Evolutionary conservation across 768 basidiomycete genomes (phyloP).

Genomic region (Hortiboletus campestris): DNA sequence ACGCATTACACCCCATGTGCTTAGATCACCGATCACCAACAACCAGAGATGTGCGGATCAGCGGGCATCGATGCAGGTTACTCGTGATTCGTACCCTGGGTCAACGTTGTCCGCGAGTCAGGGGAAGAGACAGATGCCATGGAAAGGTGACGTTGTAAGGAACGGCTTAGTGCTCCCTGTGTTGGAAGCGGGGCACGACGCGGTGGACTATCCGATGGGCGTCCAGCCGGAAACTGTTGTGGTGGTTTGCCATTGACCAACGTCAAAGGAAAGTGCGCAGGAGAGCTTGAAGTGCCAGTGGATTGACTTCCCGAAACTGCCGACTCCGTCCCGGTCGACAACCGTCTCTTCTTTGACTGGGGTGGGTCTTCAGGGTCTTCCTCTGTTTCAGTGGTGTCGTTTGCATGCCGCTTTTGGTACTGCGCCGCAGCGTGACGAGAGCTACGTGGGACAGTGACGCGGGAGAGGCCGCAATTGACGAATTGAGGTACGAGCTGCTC

Average conservation of each 20-base stretch:
- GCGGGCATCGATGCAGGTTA: neutral
- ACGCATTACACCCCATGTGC: slow-evolving; percentile 1
- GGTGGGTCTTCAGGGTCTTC: slow-evolving; percentile 15
- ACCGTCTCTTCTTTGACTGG: slow-evolving; percentile 26
- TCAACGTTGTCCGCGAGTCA: slow-evolving; percentile 24
- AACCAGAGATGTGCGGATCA: neutral
- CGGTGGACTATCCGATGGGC: slow-evolving; percentile 3
- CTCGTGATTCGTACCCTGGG: slow-evolving; percentile 16
- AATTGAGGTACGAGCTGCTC: slow-evolving; percentile 29
- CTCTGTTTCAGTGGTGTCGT: slow-evolving; percentile 9
- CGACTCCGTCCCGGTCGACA: slow-evolving; percentile 10
- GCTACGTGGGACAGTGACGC: slow-evolving; percentile 13
- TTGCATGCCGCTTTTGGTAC: slow-evolving; percentile 26
- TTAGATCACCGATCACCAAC: neutral
- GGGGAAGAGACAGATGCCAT: slow-evolving; percentile 23
- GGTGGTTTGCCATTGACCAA: slow-evolving; percentile 32
- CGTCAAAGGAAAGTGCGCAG: slow-evolving; percentile 13
- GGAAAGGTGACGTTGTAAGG: slow-evolving; percentile 28
- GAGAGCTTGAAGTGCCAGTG: neutral
- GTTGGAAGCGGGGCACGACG: neutral
- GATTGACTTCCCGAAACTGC: slow-evolving; percentile 3
- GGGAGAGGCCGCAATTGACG: slow-evolving; percentile 22
- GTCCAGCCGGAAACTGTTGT: slow-evolving; percentile 31
- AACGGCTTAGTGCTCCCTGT: slow-evolving; percentile 17
- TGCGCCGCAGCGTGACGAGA: neutral